Percentiles rank a stretch among this genome's conserved stretches.
Conservation (phyloP, 257 asterid genomes). For the Rauvolfia tetraphylla region DNA sequence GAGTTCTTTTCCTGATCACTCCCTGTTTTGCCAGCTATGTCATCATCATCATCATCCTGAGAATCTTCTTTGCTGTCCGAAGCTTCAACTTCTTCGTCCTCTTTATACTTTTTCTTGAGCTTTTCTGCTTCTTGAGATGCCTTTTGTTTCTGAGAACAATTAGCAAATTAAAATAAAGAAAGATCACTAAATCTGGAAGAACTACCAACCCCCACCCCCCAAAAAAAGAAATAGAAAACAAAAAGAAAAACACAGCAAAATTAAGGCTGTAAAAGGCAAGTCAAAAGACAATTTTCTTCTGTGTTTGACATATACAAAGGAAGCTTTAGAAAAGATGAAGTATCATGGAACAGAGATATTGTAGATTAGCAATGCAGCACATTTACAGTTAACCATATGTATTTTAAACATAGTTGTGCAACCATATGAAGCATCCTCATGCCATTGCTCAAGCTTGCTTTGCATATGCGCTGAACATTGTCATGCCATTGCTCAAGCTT, state of each 20-base stretch:
- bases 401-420: background rate
- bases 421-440: background rate
- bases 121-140: slow-evolving; percentile 52
- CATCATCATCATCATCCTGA: slow-evolving; percentile 37
- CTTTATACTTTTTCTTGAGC: slow-evolving; percentile 33
- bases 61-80: slow-evolving; percentile 38
- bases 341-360: background rate
- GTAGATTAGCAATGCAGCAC: background rate
- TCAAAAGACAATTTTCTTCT: too few relatives aligned
- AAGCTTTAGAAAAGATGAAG: background rate
- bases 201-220: too few relatives aligned
- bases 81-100: slow-evolving; percentile 51
- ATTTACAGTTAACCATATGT: background rate
- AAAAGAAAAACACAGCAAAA: background rate
- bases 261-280: too few relatives aligned
- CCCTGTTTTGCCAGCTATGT: slow-evolving; percentile 32
- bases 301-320: background rate
- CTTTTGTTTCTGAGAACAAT: slow-evolving; percentile 44
- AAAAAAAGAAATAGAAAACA: too few relatives aligned
- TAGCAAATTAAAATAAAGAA: slow-evolving; percentile 10
- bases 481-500: too few relatives aligned
- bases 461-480: too few relatives aligned
- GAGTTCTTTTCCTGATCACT: slow-evolving; percentile 47
- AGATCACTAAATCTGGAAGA: background rate
- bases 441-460: too few relatives aligned